Base-by-base conservation (phyloP, 805 yeast species). In the Vanderwaltozyma tropicalis region DNA sequence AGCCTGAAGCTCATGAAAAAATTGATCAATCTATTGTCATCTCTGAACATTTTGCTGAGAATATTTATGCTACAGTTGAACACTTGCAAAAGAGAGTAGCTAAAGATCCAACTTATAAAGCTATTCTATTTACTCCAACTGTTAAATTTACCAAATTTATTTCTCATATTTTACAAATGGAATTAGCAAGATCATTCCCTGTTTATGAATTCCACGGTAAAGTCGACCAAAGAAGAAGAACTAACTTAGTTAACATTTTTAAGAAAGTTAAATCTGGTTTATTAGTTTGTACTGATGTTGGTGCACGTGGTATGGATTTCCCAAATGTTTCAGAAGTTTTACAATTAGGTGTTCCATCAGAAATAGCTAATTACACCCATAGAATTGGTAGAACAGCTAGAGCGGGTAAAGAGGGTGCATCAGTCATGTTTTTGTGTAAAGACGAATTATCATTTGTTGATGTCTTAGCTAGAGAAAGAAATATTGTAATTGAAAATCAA, bases 371-470 rank as follows among this genome's bases (percentile, higher is more conserved):
- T 45, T 87, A 88, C 57, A 76, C 87, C 41, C 97, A 89, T 63
- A 80, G 95, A 61, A 80, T 89, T 53, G 97, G 97, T 42, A 79
- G 97, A 69, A 89, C 96, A 13, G 97, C 94, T 31, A 77, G 97
- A 64, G 94, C 88, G 39, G 96, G 95, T 40, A 71, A 72, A 41
- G 64, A 68, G 18, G 97, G 97, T 44, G 67, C 70, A 34, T 83
- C 95, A 5, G 59, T 74, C 13, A 57, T 82, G 41, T 78, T 75
- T 53, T 50, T 77, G 34, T 66, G 80, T 22, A 59, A 68, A 44
- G 59, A 64, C 34, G 95, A 87, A 57, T 47, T 61, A 27, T 69
- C 70, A 25, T 87, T 75, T 57, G 59, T 76, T 28, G 58, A 62
- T 28, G 62, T 64, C 2, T 68, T 85, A 51, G 57, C 62, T 34